A percentile compares a stretch with the other conserved stretches of the same genome.
Conservation (phyloP, 2,329 filamentous ascomycete species). For the Tetracladium maxilliforme region DNA sequence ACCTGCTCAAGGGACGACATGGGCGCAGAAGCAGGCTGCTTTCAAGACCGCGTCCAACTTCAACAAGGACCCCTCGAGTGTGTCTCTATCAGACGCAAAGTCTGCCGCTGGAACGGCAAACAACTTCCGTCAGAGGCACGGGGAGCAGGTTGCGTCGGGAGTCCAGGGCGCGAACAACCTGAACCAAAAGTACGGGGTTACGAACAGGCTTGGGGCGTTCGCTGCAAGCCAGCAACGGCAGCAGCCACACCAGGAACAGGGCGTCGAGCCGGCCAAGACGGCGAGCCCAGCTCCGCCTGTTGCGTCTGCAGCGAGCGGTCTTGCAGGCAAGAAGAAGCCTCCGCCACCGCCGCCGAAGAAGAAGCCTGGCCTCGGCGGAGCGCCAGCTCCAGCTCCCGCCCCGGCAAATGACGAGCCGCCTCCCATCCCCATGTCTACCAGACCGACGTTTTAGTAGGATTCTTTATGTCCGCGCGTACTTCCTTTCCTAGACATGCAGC, state of each 20-base stretch:
- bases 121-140: conserved; percentile 44
- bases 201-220: conserved; percentile 12
- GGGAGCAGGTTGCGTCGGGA: conserved; percentile 39
- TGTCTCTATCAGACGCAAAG: conserved; percentile 32
- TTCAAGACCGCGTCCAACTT: conserved; percentile 32
- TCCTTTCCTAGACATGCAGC: no score
- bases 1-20: conserved; percentile 28
- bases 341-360: conserved; percentile 16
- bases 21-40: conserved; percentile 38
- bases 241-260: conserved; percentile 2
- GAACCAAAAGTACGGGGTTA: conserved; percentile 15
- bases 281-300: neutral
- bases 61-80: conserved; percentile 32
- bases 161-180: conserved; percentile 22
- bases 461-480: no score
- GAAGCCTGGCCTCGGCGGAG: no score
- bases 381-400: no score
- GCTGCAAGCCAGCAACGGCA: conserved; percentile 3
- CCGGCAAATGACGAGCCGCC: no score
- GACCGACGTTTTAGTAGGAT: no score
- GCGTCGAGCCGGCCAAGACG: conserved; percentile 1
- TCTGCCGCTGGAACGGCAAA: conserved; percentile 35
- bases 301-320: conserved; percentile 1
- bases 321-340: conserved; percentile 16
- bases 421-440: no score